Conservation (phyloP, 2,329 filamentous ascomycete genomes). For the Claviceps maximensis region DNA sequence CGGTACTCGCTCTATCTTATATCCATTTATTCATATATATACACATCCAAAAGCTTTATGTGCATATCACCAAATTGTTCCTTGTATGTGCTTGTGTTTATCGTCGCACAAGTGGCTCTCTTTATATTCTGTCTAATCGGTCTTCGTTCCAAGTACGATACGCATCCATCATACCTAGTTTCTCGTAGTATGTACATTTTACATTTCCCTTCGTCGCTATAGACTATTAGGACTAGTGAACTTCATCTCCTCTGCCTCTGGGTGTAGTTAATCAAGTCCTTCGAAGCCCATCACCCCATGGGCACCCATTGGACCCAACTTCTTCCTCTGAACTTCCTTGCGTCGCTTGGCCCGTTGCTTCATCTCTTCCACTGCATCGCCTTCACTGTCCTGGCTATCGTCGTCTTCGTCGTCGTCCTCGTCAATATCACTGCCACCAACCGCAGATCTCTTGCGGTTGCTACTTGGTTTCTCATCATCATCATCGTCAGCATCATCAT, state of each 20-base stretch:
- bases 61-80: too few relatives aligned
- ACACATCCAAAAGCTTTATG: too few relatives aligned
- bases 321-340: slow-evolving; percentile 27
- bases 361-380: slow-evolving; percentile 21
- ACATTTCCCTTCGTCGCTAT: not conserved
- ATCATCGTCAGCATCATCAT: slow-evolving; percentile 29
- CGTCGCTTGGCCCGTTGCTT: slow-evolving; percentile 33
- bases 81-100: too few relatives aligned
- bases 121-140: too few relatives aligned
- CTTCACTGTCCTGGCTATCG: slow-evolving; percentile 21
- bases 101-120: too few relatives aligned
- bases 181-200: too few relatives aligned
- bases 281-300: slow-evolving; percentile 39
- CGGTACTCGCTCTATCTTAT: too few relatives aligned
- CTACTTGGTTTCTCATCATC: slow-evolving; percentile 21
- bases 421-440: slow-evolving; percentile 23
- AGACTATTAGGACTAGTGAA: not conserved
- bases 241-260: not conserved
- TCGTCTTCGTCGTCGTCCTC: slow-evolving; percentile 37
- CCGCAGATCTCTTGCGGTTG: slow-evolving; percentile 17
- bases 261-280: slow-evolving; percentile 25
- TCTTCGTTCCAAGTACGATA: too few relatives aligned
- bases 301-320: slow-evolving; percentile 35
- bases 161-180: too few relatives aligned
- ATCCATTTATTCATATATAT: too few relatives aligned